These are phyloP conservation scores for Arthroderma sp. DNA, from an alignment of 2,329 filamentous ascomycete species.

Conservation along the genomic window DNA sequence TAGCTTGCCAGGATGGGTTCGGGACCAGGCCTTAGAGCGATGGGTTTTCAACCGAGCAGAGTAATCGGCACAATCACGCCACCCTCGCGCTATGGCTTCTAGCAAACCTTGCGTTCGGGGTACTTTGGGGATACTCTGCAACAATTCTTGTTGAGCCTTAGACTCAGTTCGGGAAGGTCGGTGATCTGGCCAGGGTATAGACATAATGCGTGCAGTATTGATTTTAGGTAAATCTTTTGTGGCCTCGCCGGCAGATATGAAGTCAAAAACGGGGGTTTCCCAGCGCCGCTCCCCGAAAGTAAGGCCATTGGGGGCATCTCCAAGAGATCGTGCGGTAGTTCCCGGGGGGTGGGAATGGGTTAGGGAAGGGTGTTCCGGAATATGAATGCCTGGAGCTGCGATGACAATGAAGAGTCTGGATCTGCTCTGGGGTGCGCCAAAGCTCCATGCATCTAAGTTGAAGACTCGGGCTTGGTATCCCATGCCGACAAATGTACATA, in stretches of 20 bases:
- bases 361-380: conserved; percentile 44
- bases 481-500: conserved; percentile 60
- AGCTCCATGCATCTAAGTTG: conserved; percentile 56
- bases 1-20: conserved; percentile 36
- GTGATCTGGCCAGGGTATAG: conserved; percentile 58
- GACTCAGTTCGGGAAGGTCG: conserved; percentile 38
- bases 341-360: conserved; percentile 51
- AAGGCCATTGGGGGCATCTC: conserved; percentile 48
- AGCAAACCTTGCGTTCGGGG: conserved; percentile 23
- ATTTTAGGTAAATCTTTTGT: conserved; percentile 51
- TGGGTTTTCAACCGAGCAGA: conserved; percentile 11
- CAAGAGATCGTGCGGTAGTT: conserved; percentile 35
- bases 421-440: conserved; percentile 54
- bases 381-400: conserved; percentile 51
- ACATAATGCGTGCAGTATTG: conserved; percentile 49
- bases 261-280: conserved; percentile 45
- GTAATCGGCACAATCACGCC: conserved; percentile 14
- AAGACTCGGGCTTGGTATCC: conserved; percentile 64
- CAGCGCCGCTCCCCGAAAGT: conserved; percentile 44
- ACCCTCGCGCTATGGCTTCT: conserved; percentile 13
- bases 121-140: conserved; percentile 48
- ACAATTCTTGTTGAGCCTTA: conserved; percentile 32
- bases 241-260: conserved; percentile 42
- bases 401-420: conserved; percentile 60
- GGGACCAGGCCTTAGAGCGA: conserved; percentile 12